phyloP scores from a whole-genome alignment of 192 early-diverging fungal genomes.

The Backusella circina region DNA sequence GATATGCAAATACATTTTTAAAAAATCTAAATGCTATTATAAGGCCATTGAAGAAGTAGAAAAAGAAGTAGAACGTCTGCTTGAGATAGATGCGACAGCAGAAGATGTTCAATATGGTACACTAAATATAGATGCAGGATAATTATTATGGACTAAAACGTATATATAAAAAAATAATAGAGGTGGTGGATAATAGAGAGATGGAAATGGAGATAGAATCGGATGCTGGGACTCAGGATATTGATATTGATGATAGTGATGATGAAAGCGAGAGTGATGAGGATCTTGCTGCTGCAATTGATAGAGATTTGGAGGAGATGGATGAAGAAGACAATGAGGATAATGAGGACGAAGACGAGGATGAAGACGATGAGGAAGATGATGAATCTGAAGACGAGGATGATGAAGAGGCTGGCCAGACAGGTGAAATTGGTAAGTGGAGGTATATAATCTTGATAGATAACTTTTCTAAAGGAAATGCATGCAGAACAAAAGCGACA shows the following conservation, averaged over 20 bases:
- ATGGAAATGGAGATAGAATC: conserved; percentile 29
- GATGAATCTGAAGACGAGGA: conserved; percentile 50
- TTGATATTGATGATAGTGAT: conserved; percentile 43
- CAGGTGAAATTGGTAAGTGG: conserved; percentile 38
- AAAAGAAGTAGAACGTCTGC: conserved; percentile 74
- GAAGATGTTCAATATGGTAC: conserved; percentile 68
- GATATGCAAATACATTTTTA: not conserved
- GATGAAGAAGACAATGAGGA: conserved; percentile 49
- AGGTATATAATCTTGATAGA: not conserved
- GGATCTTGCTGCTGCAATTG: conserved; percentile 41
- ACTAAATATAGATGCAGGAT: not conserved
- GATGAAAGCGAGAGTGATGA: conserved; percentile 39
- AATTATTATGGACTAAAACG: not conserved
- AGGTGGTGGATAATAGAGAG: conserved; percentile 32
- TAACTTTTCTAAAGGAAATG: not conserved
- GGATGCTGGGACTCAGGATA: conserved; percentile 32
- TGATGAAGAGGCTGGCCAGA: conserved; percentile 32
- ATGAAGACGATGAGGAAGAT: conserved; percentile 48
- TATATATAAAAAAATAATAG: conserved; percentile 20
- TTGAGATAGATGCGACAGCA: conserved; percentile 68
- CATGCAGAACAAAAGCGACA: conserved; percentile 43
- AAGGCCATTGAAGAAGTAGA: conserved; percentile 83
- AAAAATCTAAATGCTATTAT: not conserved
- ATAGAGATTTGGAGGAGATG: conserved; percentile 42
- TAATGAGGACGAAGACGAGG: conserved; percentile 49